Evolutionary conservation across 352 stramenopile species (phyloP).

Genomic region (Phytophthora aleatoria): DNA sequence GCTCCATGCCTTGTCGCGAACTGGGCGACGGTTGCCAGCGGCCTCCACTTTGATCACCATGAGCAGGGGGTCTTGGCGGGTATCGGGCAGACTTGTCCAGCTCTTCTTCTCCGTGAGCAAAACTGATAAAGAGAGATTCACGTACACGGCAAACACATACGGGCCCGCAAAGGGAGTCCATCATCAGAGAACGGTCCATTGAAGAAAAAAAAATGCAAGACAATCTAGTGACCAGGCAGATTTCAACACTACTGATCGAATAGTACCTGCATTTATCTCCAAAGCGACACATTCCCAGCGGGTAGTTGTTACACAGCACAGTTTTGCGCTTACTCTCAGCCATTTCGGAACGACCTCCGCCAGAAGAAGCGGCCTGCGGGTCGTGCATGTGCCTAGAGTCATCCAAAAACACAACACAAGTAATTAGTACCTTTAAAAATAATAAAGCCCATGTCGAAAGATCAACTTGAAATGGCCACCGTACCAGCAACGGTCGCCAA

Average conservation of each 20-base stretch:
- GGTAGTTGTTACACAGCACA: conserved; percentile 78
- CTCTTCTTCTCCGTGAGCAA: conserved; percentile 82
- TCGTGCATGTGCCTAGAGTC: conserved; percentile 64
- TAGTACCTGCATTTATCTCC: conserved; percentile 86
- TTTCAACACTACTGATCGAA: conserved; percentile 30
- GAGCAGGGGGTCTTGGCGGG: conserved; percentile 19
- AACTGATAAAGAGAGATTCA: conserved; percentile 47
- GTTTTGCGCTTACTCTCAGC: conserved; percentile 69
- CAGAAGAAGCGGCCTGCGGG: conserved; percentile 21
- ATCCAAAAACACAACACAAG: conserved; percentile 15
- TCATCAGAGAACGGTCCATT: conserved; percentile 40
- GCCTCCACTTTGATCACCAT: conserved; percentile 27
- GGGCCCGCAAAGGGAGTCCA: conserved; percentile 30
- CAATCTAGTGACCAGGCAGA: conserved; percentile 18
- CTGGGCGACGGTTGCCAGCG: conserved; percentile 37
- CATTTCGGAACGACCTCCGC: conserved; percentile 39
- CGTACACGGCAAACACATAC: conserved; percentile 23
- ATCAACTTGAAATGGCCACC: conserved; percentile 26
- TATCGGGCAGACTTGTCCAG: conserved; percentile 39
- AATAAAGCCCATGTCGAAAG: neutral
- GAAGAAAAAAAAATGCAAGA: conserved; percentile 17
- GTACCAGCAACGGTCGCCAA: conserved; percentile 86
- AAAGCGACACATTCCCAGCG: conserved; percentile 74
- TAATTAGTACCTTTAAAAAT: conserved; percentile 21
- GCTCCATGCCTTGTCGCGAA: conserved; percentile 24